Evolutionary conservation across 78 protist genomes (phyloP).

Genomic region (Dictyostelium citrinum): DNA sequence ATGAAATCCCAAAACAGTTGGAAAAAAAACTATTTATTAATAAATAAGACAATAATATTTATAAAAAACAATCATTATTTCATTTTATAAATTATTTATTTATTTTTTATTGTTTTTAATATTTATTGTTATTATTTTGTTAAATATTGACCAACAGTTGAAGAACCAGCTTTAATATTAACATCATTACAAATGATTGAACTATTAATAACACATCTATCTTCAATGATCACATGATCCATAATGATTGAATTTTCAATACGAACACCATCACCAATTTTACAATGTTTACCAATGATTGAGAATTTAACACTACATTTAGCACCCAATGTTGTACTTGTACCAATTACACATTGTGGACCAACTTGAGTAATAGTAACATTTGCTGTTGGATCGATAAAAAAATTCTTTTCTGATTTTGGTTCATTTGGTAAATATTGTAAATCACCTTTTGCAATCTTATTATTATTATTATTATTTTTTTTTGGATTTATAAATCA

Average conservation of each 20-base stretch:
- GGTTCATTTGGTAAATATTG: slow-evolving; percentile 37
- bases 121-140: background rate
- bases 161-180: background rate
- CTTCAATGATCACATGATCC: slow-evolving; percentile 83
- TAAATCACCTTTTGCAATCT: slow-evolving; percentile 29
- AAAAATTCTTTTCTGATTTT: slow-evolving; percentile 54
- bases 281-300: slow-evolving; percentile 78
- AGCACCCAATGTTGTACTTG: slow-evolving; percentile 67
- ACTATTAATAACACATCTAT: slow-evolving; percentile 18
- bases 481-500: no score
- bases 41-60: background rate
- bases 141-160: background rate
- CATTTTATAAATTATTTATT: background rate
- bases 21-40: background rate
- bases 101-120: background rate
- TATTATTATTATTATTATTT: no score
- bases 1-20: background rate
- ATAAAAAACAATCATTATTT: no score
- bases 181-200: slow-evolving; percentile 37
- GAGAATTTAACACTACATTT: slow-evolving; percentile 75
- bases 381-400: slow-evolving; percentile 54
- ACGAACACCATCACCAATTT: slow-evolving; percentile 69
- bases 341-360: slow-evolving; percentile 79
- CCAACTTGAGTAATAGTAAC: slow-evolving; percentile 76
- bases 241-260: slow-evolving; percentile 82